Percentiles rank a stretch among this genome's conserved stretches.
Evolutionary conservation across 2,329 filamentous ascomycete species (phyloP).

Genomic region (Tothia fuscella): DNA sequence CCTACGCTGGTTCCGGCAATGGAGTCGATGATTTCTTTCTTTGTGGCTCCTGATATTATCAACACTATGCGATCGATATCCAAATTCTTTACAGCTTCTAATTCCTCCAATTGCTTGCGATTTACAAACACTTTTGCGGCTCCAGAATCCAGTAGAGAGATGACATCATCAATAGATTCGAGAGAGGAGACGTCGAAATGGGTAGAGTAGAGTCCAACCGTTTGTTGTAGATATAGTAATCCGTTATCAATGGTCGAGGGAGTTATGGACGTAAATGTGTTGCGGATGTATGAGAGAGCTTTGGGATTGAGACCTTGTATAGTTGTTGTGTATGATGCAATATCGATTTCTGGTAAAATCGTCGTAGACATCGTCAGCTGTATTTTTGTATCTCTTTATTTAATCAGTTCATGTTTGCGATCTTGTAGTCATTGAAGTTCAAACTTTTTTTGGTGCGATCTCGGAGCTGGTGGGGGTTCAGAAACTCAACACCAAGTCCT

Average conservation of each 20-base stretch:
- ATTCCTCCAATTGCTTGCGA: constrained; percentile 50
- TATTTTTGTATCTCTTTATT: no score
- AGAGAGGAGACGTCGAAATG: constrained; percentile 69
- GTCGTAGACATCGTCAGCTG: constrained; percentile 23
- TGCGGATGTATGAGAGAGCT: constrained; percentile 44
- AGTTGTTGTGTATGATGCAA: constrained; percentile 30
- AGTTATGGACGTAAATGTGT: constrained; percentile 42
- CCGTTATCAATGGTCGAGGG: constrained; percentile 35
- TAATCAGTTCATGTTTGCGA: no score
- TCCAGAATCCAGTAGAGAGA: constrained; percentile 73
- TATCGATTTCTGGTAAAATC: constrained; percentile 38
- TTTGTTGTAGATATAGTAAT: constrained; percentile 42
- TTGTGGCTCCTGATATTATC: constrained; percentile 33
- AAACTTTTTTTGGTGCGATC: no score
- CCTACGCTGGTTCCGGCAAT: constrained; percentile 17
- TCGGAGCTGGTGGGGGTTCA: no score
- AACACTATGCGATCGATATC: constrained; percentile 46
- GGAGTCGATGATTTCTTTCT: constrained; percentile 26
- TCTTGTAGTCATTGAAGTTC: no score
- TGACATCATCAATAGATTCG: constrained; percentile 56
- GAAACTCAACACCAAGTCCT: no score
- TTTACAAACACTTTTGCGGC: constrained; percentile 75
- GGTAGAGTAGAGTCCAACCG: constrained; percentile 45
- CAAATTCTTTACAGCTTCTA: constrained; percentile 41
- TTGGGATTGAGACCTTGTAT: constrained; percentile 39